Evolutionary conservation across 2,329 filamentous ascomycete species (phyloP).

Genomic region (Myriangium duriaei): DNA sequence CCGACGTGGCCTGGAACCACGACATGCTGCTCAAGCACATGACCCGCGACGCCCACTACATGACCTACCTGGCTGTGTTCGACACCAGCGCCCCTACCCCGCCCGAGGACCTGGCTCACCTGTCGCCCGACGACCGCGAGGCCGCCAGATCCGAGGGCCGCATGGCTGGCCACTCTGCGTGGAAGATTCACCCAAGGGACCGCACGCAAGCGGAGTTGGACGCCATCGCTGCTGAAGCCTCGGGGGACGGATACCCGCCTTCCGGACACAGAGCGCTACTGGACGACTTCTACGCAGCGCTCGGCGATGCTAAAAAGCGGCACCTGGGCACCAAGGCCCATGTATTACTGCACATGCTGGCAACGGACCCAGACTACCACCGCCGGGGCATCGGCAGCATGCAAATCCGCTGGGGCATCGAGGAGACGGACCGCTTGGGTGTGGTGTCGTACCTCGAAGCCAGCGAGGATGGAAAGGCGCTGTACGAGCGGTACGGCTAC

Average conservation of each 20-base stretch:
- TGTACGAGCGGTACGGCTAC: slow-evolving; percentile 25
- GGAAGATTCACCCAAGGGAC: slow-evolving; percentile 19
- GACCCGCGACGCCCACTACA: slow-evolving; percentile 4
- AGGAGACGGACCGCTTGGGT: slow-evolving; percentile 29
- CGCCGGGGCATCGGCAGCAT: slow-evolving; percentile 30
- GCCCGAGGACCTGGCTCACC: slow-evolving; percentile 2
- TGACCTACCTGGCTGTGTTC: slow-evolving; percentile 3
- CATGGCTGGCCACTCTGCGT: slow-evolving; percentile 22
- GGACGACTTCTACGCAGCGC: slow-evolving; percentile 15
- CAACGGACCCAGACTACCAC: slow-evolving; percentile 30
- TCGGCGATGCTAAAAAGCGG: slow-evolving; percentile 14
- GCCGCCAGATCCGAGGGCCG: slow-evolving; percentile 2
- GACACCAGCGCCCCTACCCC: slow-evolving; percentile 7
- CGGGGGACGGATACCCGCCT: slow-evolving; percentile 12
- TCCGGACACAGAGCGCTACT: slow-evolving; percentile 13
- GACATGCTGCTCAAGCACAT: slow-evolving; percentile 2
- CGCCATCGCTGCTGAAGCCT: slow-evolving; percentile 12
- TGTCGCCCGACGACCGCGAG: not conserved
- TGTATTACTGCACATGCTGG: slow-evolving; percentile 18
- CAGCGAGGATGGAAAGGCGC: slow-evolving; percentile 20
- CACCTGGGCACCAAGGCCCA: slow-evolving; percentile 17
- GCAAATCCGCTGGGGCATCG: slow-evolving; percentile 28
- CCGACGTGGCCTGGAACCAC: slow-evolving; percentile 4
- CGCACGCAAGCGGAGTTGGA: slow-evolving; percentile 18
- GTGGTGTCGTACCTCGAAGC: slow-evolving; percentile 31